phyloP scores from a whole-genome alignment of 2,329 filamentous ascomycete species.

The Macrophomina phaseolina region DNA sequence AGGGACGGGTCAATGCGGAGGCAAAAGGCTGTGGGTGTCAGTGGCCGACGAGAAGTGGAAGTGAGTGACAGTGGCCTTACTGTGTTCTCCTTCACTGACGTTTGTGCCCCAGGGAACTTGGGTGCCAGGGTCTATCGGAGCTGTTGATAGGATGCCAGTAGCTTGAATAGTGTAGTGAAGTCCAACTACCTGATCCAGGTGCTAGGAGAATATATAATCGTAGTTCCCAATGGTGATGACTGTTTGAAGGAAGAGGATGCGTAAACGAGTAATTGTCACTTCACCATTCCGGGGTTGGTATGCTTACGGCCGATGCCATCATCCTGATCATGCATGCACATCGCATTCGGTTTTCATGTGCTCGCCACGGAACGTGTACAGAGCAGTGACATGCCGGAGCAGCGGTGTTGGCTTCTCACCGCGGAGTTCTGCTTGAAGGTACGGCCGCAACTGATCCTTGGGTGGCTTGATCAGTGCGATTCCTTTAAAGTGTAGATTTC shows the following conservation, averaged over 20 bases:
- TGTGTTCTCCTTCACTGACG: conserved; percentile 30
- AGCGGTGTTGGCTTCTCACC: conserved; percentile 29
- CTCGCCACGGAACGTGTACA: conserved; percentile 43
- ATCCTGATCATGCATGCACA: conserved; percentile 50
- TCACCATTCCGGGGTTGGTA: conserved; percentile 36
- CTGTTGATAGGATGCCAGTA: conserved; percentile 32
- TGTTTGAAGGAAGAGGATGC: conserved; percentile 36
- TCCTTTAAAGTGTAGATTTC: conserved; percentile 1
- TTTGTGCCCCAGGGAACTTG: conserved; percentile 31
- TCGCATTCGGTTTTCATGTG: conserved; percentile 48
- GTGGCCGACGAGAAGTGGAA: no score
- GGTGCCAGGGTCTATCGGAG: conserved; percentile 27
- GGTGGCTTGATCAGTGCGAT: conserved; percentile 58
- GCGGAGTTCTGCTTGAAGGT: conserved; percentile 52
- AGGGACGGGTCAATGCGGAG: conserved; percentile 53
- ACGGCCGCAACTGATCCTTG: conserved; percentile 55
- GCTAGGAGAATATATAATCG: conserved; percentile 35
- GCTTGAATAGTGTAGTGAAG: conserved; percentile 32
- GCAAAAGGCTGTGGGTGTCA: conserved; percentile 40
- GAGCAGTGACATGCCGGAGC: conserved; percentile 48
- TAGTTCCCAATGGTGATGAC: conserved; percentile 40
- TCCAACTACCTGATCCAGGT: conserved; percentile 31
- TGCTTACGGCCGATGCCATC: conserved; percentile 40
- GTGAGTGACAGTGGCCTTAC: background rate
- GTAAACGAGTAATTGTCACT: conserved; percentile 33